These are phyloP conservation scores for Trametes maxima DNA, from an alignment of 768 basidiomycete species.

Conservation along the genomic window DNA sequence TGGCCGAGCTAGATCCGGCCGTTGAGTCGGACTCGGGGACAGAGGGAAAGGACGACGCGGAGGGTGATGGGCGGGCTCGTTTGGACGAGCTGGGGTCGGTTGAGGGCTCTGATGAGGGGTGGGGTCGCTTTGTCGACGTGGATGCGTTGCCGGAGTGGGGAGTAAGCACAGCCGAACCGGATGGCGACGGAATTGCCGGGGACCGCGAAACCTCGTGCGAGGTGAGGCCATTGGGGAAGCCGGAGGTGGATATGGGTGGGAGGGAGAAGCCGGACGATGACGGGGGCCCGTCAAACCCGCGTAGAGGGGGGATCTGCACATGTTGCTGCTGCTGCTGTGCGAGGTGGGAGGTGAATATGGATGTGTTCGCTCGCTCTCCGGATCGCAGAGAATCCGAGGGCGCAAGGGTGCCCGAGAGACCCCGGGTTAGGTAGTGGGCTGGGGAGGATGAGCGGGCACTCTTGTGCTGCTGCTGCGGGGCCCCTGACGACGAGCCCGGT, in stretches of 20 bases:
- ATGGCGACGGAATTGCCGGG: slow-evolving; percentile 5
- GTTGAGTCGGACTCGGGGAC: slow-evolving; percentile 14
- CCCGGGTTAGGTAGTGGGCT: slow-evolving; percentile 6
- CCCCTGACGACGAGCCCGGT: neutral
- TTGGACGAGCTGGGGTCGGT: slow-evolving; percentile 34
- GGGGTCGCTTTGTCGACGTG: slow-evolving; percentile 20
- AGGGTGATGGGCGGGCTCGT: slow-evolving; percentile 31
- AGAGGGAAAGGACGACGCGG: slow-evolving; percentile 20
- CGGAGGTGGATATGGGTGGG: slow-evolving; percentile 17
- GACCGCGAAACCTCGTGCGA: slow-evolving; percentile 1
- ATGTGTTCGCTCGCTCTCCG: neutral
- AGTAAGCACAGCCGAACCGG: slow-evolving; percentile 6
- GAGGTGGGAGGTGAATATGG: slow-evolving; percentile 8
- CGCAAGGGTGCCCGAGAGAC: slow-evolving; percentile 8
- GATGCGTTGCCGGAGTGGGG: neutral
- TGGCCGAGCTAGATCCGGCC: slow-evolving; percentile 9
- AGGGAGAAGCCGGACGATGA: slow-evolving; percentile 13
- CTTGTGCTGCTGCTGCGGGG: neutral
- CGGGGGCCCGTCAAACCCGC: slow-evolving; percentile 1
- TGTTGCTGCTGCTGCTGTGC: slow-evolving; percentile 8
- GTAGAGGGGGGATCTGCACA: slow-evolving; percentile 17
- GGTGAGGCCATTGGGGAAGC: neutral
- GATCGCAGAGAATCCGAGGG: slow-evolving; percentile 13
- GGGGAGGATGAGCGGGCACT: slow-evolving; percentile 16
- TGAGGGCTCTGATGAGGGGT: slow-evolving; percentile 24